phyloP scores from a whole-genome alignment of 2,329 filamentous ascomycete genomes.

The Sporothrix phasma region DNA sequence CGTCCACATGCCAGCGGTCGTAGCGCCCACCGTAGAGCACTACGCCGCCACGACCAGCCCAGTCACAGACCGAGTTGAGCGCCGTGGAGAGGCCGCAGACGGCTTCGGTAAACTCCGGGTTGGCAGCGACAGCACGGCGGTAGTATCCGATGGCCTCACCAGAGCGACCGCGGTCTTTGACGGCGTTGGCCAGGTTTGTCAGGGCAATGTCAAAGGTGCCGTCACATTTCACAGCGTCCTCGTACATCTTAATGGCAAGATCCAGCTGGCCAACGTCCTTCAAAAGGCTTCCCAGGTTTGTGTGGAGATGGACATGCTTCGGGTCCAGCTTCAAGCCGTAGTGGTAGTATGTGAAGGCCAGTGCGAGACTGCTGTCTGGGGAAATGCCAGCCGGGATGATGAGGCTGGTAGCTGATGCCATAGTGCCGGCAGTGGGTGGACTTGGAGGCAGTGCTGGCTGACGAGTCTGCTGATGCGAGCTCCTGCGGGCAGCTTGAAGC shows the following conservation, averaged over 20 bases:
- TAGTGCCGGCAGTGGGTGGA: constrained; percentile 15
- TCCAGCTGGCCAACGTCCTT: constrained; percentile 94
- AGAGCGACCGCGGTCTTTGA: constrained; percentile 91
- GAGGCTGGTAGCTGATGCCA: constrained; percentile 22
- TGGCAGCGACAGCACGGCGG: constrained; percentile 78
- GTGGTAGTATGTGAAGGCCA: constrained; percentile 90
- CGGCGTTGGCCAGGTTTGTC: constrained; percentile 92
- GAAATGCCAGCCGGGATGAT: constrained; percentile 60
- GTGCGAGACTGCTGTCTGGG: constrained; percentile 74
- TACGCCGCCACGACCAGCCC: constrained; percentile 81
- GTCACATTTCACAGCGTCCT: constrained; percentile 85
- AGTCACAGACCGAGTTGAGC: constrained; percentile 91
- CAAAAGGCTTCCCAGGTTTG: constrained; percentile 85
- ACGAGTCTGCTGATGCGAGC: background rate
- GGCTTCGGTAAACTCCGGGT: constrained; percentile 91
- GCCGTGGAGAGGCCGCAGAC: constrained; percentile 93
- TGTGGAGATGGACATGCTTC: constrained; percentile 90
- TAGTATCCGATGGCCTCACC: constrained; percentile 90
- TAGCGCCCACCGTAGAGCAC: constrained; percentile 60
- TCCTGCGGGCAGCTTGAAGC: background rate
- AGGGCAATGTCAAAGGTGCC: constrained; percentile 93
- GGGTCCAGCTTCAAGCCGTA: constrained; percentile 82
- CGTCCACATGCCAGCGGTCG: constrained; percentile 90
- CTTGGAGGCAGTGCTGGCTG: background rate
- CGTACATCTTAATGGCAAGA: constrained; percentile 92